Conservation (phyloP, 2,329 filamentous ascomycete species). For the Diatrype stigma region DNA sequence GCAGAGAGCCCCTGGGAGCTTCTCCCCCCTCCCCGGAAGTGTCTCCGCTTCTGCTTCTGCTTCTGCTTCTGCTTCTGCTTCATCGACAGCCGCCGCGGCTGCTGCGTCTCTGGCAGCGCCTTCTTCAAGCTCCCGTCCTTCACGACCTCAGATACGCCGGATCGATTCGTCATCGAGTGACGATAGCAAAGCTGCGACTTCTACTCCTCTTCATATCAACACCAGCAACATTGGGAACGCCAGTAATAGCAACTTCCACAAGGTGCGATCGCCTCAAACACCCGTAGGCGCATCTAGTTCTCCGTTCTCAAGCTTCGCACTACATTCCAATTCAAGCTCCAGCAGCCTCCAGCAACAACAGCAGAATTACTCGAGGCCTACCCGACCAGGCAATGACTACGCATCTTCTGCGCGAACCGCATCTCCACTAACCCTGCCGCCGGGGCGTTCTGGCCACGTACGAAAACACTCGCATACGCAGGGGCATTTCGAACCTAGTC, state of each 20-base stretch:
- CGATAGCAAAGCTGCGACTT: slow-evolving; percentile 31
- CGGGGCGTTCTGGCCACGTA: slow-evolving; percentile 30
- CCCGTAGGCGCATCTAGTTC: slow-evolving; percentile 38
- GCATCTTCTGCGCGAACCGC: slow-evolving; percentile 33
- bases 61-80: slow-evolving; percentile 14
- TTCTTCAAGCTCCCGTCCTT: slow-evolving; percentile 3
- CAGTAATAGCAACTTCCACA: slow-evolving; percentile 29
- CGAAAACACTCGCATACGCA: slow-evolving; percentile 68
- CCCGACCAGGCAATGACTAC: slow-evolving; percentile 27
- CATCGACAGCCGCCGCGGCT: slow-evolving; percentile 21
- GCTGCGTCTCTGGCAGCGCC: slow-evolving; percentile 23
- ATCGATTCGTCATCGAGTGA: slow-evolving; percentile 45
- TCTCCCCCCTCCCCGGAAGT: slow-evolving; percentile 45
- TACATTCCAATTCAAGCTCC: slow-evolving; percentile 44
- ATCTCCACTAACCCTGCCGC: slow-evolving; percentile 40
- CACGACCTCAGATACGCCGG: slow-evolving; percentile 36
- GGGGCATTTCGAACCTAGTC: slow-evolving; percentile 70
- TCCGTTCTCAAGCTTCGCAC: slow-evolving; percentile 44
- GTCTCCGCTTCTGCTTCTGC: slow-evolving; percentile 19
- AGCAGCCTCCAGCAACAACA: slow-evolving; percentile 26
- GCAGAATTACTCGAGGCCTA: slow-evolving; percentile 55
- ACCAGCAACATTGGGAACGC: slow-evolving; percentile 24
- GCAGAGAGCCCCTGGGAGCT: slow-evolving; percentile 40
- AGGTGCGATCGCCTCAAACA: slow-evolving; percentile 36
- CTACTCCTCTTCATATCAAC: background rate